Conservation (phyloP, 164 flowering plant species). For the Chimonanthus salicifolius region DNA sequence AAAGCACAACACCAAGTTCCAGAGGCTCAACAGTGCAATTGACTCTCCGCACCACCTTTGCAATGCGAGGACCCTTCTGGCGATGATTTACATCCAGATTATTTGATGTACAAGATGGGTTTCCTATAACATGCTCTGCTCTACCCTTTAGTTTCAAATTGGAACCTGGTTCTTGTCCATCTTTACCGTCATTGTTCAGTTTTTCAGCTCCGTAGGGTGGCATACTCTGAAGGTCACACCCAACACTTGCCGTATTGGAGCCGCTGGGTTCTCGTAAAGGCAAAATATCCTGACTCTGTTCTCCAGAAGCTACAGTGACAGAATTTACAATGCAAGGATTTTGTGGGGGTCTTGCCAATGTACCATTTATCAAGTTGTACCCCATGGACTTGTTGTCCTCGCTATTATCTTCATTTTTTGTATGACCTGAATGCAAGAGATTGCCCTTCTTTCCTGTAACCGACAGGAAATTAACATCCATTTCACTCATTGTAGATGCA, state of each 20-base stretch:
- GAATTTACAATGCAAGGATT: conserved; percentile 11
- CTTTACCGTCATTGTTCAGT: conserved; percentile 25
- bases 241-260: conserved; percentile 15
- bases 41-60: conserved; percentile 78
- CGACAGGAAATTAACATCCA: conserved; percentile 15
- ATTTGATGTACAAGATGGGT: conserved; percentile 34
- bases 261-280: neutral
- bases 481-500: conserved; percentile 27
- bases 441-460: conserved; percentile 15
- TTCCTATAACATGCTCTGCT: conserved; percentile 20
- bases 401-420: conserved; percentile 21
- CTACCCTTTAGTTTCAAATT: conserved; percentile 21
- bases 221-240: conserved; percentile 10
- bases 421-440: conserved; percentile 8
- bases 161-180: conserved; percentile 10
- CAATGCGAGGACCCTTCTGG: conserved; percentile 94
- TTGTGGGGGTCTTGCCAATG: conserved; percentile 6
- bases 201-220: conserved; percentile 24
- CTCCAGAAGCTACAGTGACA: conserved; percentile 12
- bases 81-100: conserved; percentile 46
- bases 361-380: conserved; percentile 8
- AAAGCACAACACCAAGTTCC: conserved; percentile 57
- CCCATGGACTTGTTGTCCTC: conserved; percentile 7
- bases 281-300: no score
- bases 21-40: conserved; percentile 77